Base-by-base conservation (phyloP, 176 grass and related monocot species). In the Carex cristatella region DNA sequence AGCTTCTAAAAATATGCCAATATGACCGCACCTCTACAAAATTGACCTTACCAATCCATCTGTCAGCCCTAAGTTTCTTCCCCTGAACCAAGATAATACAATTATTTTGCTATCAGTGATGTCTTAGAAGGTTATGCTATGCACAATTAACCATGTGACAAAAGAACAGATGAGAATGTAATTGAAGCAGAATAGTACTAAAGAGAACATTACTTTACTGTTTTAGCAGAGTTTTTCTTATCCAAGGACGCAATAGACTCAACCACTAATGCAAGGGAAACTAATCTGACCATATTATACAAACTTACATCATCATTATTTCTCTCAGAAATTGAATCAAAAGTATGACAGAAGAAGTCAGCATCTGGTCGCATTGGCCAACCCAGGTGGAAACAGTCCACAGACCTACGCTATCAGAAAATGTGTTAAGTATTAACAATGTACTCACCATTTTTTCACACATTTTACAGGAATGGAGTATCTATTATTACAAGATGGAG, bases 1-100 rank as follows among this genome's bases (percentile, higher is more conserved):
- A 98, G 80, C 95, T 98, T 84, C 93, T 90, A 59, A 98, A 98
- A 85, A 98, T 90, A 90, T 98, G 95, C 95, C 95, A 98, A 89
- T 93, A 94, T 78, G 95, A 94, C 1, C 93, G 86, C 86, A 94
- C 88, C 81, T 98, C 95, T 30, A 94, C 95, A 90, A 98, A 94
- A 81, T 93, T 94, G 63, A 98, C 92, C 86, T 98, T 98, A 89
- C 95, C 95, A 91, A 93, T 93, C 95, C 95, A 91, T 38, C 65
- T 87, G 68, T 84, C 86, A 67, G 75, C 80, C 60, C 58, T 69
- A 81, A 59, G 60, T 65, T 55, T 91, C 58, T 78, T 85, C 65
- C 92, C 92, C 95, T 98, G 83, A 65, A 91, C 61, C 40, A 90
- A 42, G 78, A 89, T 19, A 64, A 51, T 55, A 32, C 15, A 77